Conservation (phyloP, 768 basidiomycete species). For the Chalciporus chontae region DNA sequence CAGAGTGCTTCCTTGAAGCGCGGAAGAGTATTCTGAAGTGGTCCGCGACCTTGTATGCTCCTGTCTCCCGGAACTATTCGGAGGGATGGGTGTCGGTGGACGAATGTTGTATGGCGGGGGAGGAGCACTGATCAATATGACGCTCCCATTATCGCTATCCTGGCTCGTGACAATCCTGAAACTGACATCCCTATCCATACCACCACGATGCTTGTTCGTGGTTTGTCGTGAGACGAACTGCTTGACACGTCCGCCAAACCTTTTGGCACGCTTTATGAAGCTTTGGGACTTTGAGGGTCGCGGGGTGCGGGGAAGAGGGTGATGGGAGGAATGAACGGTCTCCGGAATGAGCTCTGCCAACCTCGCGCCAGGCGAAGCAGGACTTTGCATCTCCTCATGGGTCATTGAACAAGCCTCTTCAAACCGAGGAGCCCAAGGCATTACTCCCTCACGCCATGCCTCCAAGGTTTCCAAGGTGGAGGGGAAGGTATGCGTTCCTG, state of each 20-base stretch:
- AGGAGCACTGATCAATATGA: slow-evolving; percentile 29
- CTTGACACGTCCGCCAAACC: slow-evolving; percentile 27
- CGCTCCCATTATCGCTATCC: slow-evolving; percentile 30
- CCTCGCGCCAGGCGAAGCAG: neutral
- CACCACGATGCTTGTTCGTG: slow-evolving; percentile 9
- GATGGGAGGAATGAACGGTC: slow-evolving; percentile 2
- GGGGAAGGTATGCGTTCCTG: slow-evolving; percentile 31
- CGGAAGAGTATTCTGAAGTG: slow-evolving; percentile 24
- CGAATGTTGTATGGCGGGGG: slow-evolving; percentile 24
- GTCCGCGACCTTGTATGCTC: slow-evolving; percentile 15
- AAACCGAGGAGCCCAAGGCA: slow-evolving; percentile 13
- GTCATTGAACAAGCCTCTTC: slow-evolving; percentile 15
- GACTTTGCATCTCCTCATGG: slow-evolving; percentile 9
- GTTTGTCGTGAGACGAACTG: slow-evolving; percentile 20
- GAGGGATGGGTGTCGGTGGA: slow-evolving; percentile 6
- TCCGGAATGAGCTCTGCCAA: slow-evolving; percentile 9
- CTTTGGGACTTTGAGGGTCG: slow-evolving; percentile 12
- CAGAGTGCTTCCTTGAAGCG: slow-evolving; percentile 8
- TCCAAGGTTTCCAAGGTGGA: slow-evolving; percentile 28
- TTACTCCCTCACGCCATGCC: slow-evolving; percentile 27
- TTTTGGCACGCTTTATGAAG: slow-evolving; percentile 27
- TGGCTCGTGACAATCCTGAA: slow-evolving; percentile 18
- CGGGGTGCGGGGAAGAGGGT: neutral
- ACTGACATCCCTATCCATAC: slow-evolving; percentile 20
- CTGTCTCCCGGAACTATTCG: slow-evolving; percentile 1